A percentile compares a stretch with the other conserved stretches of the same genome.
Conservation (phyloP, 2,329 filamentous ascomycete species). For the Neofusicoccum ribis region DNA sequence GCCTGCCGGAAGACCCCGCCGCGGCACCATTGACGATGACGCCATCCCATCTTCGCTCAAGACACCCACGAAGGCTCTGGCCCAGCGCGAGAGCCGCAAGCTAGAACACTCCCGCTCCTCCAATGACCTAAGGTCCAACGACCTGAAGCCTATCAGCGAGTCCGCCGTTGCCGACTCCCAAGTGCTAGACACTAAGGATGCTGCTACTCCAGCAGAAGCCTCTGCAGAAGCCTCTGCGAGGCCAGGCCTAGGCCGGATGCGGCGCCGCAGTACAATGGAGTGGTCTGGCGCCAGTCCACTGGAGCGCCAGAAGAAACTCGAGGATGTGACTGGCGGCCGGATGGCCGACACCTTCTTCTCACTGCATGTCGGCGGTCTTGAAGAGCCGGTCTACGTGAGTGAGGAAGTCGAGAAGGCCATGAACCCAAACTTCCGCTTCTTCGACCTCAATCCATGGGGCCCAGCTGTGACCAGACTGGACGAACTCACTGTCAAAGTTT, state of each 20-base stretch:
- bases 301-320: constrained; percentile 71
- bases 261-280: constrained; percentile 61
- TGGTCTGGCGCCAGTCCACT: constrained; percentile 62
- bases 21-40: constrained; percentile 73
- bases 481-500: constrained; percentile 68
- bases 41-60: constrained; percentile 67
- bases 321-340: constrained; percentile 67
- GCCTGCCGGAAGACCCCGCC: constrained; percentile 51
- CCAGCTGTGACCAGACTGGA: constrained; percentile 66
- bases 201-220: constrained; percentile 21
- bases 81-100: constrained; percentile 50
- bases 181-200: constrained; percentile 27
- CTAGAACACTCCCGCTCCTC: constrained; percentile 62
- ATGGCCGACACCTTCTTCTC: constrained; percentile 91
- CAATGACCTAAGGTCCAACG: constrained; percentile 48
- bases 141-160: constrained; percentile 28
- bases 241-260: constrained; percentile 41
- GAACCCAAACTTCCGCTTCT: constrained; percentile 87
- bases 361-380: constrained; percentile 60
- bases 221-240: constrained; percentile 26
- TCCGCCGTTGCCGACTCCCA: constrained; percentile 23
- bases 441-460: constrained; percentile 68
- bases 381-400: constrained; percentile 83
- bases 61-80: constrained; percentile 66
- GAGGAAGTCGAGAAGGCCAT: constrained; percentile 78